These are phyloP conservation scores for Oehlia diaphana DNA, from an alignment of 192 early-diverging fungal species.

Conservation along the genomic window DNA sequence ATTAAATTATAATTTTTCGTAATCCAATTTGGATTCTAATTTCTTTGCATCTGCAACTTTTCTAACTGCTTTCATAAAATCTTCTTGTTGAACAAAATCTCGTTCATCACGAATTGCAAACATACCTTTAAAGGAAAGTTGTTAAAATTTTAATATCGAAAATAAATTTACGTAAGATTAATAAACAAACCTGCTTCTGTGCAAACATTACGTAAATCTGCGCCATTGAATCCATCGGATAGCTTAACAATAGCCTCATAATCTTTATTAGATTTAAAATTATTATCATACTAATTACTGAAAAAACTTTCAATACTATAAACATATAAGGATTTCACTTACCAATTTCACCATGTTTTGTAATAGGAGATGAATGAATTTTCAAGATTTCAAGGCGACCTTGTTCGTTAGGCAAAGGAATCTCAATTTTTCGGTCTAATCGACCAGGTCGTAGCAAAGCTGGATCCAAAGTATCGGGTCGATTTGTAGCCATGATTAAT, in stretches of 20 bases:
- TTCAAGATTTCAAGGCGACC: slow-evolving; percentile 96
- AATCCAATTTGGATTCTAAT: slow-evolving; percentile 86
- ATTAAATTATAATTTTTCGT: slow-evolving; percentile 74
- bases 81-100: slow-evolving; percentile 97
- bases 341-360: slow-evolving; percentile 97
- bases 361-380: slow-evolving; percentile 92
- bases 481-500: slow-evolving; percentile 99
- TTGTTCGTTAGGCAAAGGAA: slow-evolving; percentile 98
- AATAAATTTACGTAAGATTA: slow-evolving; percentile 11
- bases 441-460: slow-evolving; percentile 96
- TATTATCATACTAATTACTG: not conserved
- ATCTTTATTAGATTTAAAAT: slow-evolving; percentile 52
- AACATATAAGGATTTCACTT: not conserved
- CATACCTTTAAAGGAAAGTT: slow-evolving; percentile 66
- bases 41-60: slow-evolving; percentile 99
- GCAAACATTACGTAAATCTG: slow-evolving; percentile 98
- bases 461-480: slow-evolving; percentile 98
- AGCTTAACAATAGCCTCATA: slow-evolving; percentile 98
- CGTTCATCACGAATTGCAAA: slow-evolving; percentile 99
- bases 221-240: slow-evolving; percentile 98
- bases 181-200: slow-evolving; percentile 85
- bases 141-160: not conserved
- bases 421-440: slow-evolving; percentile 98
- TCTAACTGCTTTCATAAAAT: slow-evolving; percentile 99
- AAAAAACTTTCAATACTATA: not conserved